These are phyloP conservation scores for Scedosporium aurantiacum DNA, from an alignment of 2,329 filamentous ascomycete genomes.

Conservation along the genomic window DNA sequence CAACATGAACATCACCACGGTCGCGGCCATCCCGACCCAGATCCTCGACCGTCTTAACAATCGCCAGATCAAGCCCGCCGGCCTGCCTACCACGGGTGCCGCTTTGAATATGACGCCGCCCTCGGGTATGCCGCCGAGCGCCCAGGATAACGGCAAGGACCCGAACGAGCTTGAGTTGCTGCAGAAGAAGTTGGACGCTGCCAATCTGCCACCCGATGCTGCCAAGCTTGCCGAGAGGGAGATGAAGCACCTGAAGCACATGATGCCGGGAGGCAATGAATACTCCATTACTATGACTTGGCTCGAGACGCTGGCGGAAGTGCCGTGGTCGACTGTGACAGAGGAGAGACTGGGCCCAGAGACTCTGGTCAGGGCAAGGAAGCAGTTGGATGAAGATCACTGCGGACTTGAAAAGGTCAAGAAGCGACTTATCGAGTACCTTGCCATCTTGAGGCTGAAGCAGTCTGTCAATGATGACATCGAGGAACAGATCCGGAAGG, in stretches of 20 bases:
- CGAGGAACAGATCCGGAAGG: conserved; percentile 63
- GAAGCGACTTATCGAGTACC: conserved; percentile 87
- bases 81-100: conserved; percentile 15
- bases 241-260: conserved; percentile 78
- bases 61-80: conserved; percentile 17
- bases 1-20: conserved; percentile 73
- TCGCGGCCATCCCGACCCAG: conserved; percentile 56
- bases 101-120: conserved; percentile 23
- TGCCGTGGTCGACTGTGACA: conserved; percentile 80
- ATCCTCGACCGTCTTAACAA: conserved; percentile 43
- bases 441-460: conserved; percentile 92
- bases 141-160: conserved; percentile 56
- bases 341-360: conserved; percentile 76
- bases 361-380: conserved; percentile 67
- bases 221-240: conserved; percentile 86
- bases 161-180: conserved; percentile 84
- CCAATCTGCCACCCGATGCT: conserved; percentile 72
- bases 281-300: conserved; percentile 91
- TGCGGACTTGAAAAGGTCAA: conserved; percentile 96
- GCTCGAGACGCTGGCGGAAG: conserved; percentile 84
- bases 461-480: conserved; percentile 78
- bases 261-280: conserved; percentile 92
- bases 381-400: conserved; percentile 91
- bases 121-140: conserved; percentile 17
- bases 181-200: conserved; percentile 74